phyloP scores from a whole-genome alignment of 805 yeast genomes.

The Metschnikowia lachancei region DNA sequence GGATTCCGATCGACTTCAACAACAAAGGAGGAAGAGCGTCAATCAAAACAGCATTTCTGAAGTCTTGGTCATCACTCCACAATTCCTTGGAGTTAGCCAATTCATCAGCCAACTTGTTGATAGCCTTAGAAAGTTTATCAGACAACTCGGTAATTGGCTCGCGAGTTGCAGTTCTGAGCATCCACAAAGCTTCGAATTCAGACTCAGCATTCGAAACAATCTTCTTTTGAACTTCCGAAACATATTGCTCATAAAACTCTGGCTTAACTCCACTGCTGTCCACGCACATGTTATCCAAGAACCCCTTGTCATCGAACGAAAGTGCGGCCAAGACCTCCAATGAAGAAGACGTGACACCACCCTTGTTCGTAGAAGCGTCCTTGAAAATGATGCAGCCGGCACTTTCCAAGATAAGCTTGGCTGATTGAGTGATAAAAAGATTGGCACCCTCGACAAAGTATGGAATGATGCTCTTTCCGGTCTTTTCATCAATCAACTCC shows the following conservation, averaged over 20 bases:
- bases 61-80: conserved; percentile 74
- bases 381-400: conserved; percentile 88
- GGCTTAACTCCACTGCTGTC: conserved; percentile 57
- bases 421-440: conserved; percentile 89
- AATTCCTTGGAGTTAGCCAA: conserved; percentile 75
- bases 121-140: conserved; percentile 79
- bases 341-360: conserved; percentile 97
- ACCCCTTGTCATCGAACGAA: conserved; percentile 81
- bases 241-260: conserved; percentile 77
- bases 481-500: conserved; percentile 64
- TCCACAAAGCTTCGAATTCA: conserved; percentile 88
- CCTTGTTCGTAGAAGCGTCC: conserved; percentile 96
- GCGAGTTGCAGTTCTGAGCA: conserved; percentile 61
- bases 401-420: conserved; percentile 78
- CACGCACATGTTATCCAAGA: conserved; percentile 76
- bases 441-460: conserved; percentile 97
- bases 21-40: conserved; percentile 79
- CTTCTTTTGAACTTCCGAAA: conserved; percentile 73
- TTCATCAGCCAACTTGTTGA: conserved; percentile 83
- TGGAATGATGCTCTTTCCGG: conserved; percentile 76
- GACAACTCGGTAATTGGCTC: conserved; percentile 66
- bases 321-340: conserved; percentile 93
- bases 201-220: conserved; percentile 73
- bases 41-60: conserved; percentile 72
- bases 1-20: conserved; percentile 64